Conservation (phyloP, 2,329 filamentous ascomycete genomes). For the Boeremia lycopersici region DNA sequence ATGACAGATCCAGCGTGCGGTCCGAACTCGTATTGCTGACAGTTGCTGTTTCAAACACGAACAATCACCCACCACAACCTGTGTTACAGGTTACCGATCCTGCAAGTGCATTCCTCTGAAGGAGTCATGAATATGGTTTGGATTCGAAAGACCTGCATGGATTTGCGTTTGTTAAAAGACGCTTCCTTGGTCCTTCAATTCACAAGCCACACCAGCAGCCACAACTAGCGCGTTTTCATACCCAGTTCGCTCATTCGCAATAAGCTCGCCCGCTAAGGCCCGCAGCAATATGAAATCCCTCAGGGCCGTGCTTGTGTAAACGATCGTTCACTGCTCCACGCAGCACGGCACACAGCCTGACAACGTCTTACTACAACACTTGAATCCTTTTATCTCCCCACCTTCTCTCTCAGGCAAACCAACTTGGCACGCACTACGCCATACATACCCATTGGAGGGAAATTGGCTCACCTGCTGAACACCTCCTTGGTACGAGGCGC, state of each 20-base stretch:
- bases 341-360: too few species aligned
- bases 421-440: background rate
- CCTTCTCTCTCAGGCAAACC: background rate
- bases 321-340: too few species aligned
- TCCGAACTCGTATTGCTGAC: conserved; percentile 15
- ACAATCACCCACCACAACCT: background rate
- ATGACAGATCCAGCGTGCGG: background rate
- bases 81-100: background rate
- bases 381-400: background rate
- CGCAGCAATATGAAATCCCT: background rate
- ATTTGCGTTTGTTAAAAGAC: too few species aligned
- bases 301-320: conserved; percentile 13
- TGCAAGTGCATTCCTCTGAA: background rate
- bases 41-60: background rate
- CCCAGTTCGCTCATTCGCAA: conserved; percentile 1
- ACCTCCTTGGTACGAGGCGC: conserved; percentile 3
- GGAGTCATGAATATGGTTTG: background rate
- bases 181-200: background rate
- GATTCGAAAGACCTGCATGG: too few species aligned
- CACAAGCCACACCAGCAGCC: conserved; percentile 9
- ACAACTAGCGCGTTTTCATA: conserved; percentile 7
- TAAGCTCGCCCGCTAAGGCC: background rate
- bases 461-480: background rate
- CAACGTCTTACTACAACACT: background rate
- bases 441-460: conserved; percentile 2